phyloP scores from a whole-genome alignment of 2,329 filamentous ascomycete species.

The Diaporthe australafricana region DNA sequence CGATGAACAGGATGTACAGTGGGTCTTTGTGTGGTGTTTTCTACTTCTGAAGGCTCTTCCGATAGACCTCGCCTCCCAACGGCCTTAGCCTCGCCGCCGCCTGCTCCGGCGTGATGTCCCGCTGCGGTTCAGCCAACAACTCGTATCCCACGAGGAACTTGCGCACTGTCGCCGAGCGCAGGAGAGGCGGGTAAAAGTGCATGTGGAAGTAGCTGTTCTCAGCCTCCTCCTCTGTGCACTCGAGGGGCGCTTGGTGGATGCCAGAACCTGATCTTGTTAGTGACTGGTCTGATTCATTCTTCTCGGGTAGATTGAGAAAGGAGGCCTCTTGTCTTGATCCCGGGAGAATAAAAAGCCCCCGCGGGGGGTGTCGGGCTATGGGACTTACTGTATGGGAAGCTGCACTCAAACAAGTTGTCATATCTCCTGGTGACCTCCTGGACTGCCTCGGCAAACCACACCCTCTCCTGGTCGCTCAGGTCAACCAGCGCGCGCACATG shows the following conservation, averaged over 20 bases:
- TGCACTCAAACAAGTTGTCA: conserved; percentile 97
- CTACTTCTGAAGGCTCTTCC: conserved; percentile 65
- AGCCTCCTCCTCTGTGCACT: conserved; percentile 83
- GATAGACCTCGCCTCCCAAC: conserved; percentile 86
- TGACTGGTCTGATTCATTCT: conserved; percentile 30
- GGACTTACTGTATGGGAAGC: conserved; percentile 89
- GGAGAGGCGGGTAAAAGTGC: conserved; percentile 95
- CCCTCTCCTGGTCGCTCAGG: conserved; percentile 76
- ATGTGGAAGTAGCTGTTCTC: conserved; percentile 93
- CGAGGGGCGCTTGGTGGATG: conserved; percentile 92
- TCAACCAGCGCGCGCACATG: conserved; percentile 90
- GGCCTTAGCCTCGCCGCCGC: conserved; percentile 81
- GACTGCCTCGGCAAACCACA: conserved; percentile 83
- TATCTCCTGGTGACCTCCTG: conserved; percentile 91
- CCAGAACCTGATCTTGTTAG: conserved; percentile 75
- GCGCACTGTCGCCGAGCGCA: conserved; percentile 91
- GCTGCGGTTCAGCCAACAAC: conserved; percentile 95
- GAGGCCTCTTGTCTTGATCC: background rate
- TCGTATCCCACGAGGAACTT: conserved; percentile 99
- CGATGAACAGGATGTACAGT: background rate
- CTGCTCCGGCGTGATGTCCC: conserved; percentile 97
- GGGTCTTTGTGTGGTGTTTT: background rate
- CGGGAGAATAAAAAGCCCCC: no score
- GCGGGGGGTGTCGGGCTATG: background rate
- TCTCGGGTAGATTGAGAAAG: background rate